Percentiles rank a stretch among this genome's conserved stretches.
phyloP scores from a whole-genome alignment of 2,329 filamentous ascomycete genomes.

The Myriosclerotinia curreyana region DNA sequence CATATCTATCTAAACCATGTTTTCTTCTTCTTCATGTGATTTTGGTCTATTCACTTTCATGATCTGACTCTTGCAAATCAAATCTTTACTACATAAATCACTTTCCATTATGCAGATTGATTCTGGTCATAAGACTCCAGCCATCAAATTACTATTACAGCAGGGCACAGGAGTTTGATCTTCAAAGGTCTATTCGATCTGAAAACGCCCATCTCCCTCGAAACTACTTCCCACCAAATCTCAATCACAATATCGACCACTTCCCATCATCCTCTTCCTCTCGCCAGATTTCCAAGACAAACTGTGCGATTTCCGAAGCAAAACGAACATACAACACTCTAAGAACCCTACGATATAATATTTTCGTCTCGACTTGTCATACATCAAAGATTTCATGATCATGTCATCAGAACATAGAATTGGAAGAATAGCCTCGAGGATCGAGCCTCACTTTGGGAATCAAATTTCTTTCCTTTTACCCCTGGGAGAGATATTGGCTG shows the following conservation, averaged over 20 bases:
- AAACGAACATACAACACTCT: background rate
- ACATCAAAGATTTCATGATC: background rate
- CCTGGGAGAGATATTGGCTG: background rate
- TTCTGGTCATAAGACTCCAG: no score
- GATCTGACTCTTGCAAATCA: no score
- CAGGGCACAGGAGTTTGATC: no score
- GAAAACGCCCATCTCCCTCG: background rate
- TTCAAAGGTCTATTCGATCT: background rate
- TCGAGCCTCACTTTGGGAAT: background rate
- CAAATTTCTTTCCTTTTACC: background rate
- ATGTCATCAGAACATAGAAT: background rate
- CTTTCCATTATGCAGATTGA: no score
- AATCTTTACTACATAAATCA: no score
- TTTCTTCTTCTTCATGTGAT: no score
- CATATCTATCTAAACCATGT: no score
- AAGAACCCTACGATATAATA: background rate
- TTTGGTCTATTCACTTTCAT: no score
- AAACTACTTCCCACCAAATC: background rate
- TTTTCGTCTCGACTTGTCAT: background rate
- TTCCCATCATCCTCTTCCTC: background rate
- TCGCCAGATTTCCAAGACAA: background rate
- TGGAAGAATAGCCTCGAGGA: no score
- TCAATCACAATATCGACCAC: background rate
- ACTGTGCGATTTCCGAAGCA: background rate
- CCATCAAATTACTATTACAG: no score